Percentiles rank a stretch among this genome's conserved stretches.
These are phyloP conservation scores for Penicillium dipodomyicola DNA, from an alignment of 495 filamentous ascomycete genomes.

Conservation along the genomic window DNA sequence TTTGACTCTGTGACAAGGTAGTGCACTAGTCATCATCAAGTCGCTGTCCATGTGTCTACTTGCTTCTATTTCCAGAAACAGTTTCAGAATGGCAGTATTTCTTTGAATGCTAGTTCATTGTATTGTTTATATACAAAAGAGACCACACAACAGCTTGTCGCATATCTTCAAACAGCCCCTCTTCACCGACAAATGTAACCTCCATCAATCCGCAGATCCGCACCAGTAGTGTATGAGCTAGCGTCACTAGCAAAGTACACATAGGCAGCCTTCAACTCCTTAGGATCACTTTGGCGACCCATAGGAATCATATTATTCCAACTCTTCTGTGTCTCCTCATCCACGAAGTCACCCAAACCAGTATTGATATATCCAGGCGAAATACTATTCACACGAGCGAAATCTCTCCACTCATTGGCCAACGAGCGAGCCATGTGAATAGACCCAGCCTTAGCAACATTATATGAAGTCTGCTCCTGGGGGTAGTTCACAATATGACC, in stretches of 20 bases:
- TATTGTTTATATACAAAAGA: neutral
- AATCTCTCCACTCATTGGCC: constrained; percentile 66
- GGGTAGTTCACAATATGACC: constrained; percentile 67
- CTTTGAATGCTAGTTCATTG: neutral
- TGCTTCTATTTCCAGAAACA: too few species aligned
- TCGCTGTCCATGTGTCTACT: too few species aligned
- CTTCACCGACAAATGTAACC: constrained; percentile 23
- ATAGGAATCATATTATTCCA: constrained; percentile 66
- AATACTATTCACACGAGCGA: constrained; percentile 62
- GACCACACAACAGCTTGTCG: neutral
- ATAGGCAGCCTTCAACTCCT: constrained; percentile 72
- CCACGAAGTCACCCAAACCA: constrained; percentile 63
- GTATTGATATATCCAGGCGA: constrained; percentile 69
- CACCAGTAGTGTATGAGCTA: constrained; percentile 74
- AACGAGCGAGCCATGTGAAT: constrained; percentile 49
- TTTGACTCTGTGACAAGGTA: constrained; percentile 39
- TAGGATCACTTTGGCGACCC: constrained; percentile 61
- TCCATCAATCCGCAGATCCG: constrained; percentile 56
- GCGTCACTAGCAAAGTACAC: constrained; percentile 63
- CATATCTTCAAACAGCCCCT: constrained; percentile 45
- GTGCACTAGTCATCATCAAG: neutral
- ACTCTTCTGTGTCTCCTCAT: constrained; percentile 57
- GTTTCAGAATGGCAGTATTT: too few species aligned
- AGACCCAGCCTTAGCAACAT: constrained; percentile 60
- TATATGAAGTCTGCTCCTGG: constrained; percentile 68